These are phyloP conservation scores for Tetraselmis chui DNA, from an alignment of 139 green algal species.

Conservation along the genomic window DNA sequence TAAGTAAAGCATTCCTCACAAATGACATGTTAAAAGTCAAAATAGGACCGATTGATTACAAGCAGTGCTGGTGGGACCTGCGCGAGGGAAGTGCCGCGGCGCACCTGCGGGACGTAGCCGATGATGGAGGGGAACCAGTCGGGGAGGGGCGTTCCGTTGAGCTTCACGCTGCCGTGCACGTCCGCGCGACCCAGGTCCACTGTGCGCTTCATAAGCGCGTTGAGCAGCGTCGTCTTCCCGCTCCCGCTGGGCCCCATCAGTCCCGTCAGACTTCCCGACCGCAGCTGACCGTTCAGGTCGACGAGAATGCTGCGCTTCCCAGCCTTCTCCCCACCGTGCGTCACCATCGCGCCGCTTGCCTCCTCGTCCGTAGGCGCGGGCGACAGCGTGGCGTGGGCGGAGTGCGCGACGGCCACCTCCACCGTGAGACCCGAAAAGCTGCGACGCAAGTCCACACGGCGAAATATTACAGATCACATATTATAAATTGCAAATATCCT, in stretches of 20 bases:
- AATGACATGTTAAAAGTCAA: too few relatives aligned
- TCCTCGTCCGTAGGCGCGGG: not conserved
- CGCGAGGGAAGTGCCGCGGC: too few relatives aligned
- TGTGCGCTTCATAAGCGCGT: conserved; percentile 51
- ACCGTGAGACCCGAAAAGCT: not conserved
- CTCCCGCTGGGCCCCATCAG: conserved; percentile 47
- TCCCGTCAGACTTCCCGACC: not conserved
- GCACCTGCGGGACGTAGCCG: not conserved
- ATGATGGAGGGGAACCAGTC: not conserved
- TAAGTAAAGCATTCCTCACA: too few relatives aligned
- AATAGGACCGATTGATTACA: too few relatives aligned
- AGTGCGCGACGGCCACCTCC: not conserved
- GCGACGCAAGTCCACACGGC: too few relatives aligned
- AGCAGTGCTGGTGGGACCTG: too few relatives aligned
- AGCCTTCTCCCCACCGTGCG: too few relatives aligned
- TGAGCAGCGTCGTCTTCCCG: conserved; percentile 77
- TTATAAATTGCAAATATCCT: too few relatives aligned
- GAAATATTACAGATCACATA: too few relatives aligned
- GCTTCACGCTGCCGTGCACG: not conserved
- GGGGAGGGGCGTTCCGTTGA: not conserved
- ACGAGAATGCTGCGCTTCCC: not conserved
- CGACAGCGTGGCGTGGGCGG: not conserved
- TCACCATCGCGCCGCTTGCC: not conserved
- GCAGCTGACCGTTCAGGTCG: not conserved
- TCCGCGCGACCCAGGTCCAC: not conserved